Percentiles rank a stretch among this genome's conserved stretches.
Evolutionary conservation across 1,139 yeast genomes (phyloP).

Genomic region (Wickerhamomyces sp.): DNA sequence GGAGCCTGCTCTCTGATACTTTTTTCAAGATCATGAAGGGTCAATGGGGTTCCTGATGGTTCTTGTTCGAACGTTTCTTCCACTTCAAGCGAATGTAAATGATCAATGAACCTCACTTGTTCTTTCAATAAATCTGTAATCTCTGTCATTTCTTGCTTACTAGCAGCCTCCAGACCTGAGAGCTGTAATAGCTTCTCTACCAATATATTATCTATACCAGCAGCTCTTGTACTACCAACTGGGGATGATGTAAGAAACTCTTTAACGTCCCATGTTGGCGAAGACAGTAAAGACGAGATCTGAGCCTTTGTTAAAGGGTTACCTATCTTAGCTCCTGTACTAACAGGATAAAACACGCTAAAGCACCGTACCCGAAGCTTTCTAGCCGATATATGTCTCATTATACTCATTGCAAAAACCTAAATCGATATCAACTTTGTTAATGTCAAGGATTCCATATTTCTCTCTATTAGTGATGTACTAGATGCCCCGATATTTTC

Average conservation of each 20-base stretch:
- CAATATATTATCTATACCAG: constrained; percentile 8
- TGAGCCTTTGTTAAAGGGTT: not conserved
- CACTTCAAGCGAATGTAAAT: constrained; percentile 32
- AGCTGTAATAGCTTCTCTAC: constrained; percentile 31
- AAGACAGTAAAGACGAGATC: constrained; percentile 2
- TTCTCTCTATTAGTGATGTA: not conserved
- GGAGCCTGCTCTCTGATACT: constrained; percentile 21
- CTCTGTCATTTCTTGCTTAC: constrained; percentile 25
- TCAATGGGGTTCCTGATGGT: constrained; percentile 18
- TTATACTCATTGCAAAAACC: no score
- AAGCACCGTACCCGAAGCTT: not conserved
- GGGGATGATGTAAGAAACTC: constrained; percentile 11
- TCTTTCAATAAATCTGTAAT: constrained; percentile 33
- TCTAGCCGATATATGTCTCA: no score
- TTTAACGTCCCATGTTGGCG: constrained; percentile 24
- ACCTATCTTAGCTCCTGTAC: not conserved
- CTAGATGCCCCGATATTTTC: not conserved
- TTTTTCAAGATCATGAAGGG: constrained; percentile 26
- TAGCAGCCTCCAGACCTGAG: constrained; percentile 39
- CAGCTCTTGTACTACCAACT: constrained; percentile 6
- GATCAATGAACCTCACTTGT: constrained; percentile 44
- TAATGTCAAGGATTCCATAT: not conserved
- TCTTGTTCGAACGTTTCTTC: constrained; percentile 11
- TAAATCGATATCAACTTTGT: not conserved
- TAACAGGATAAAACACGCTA: not conserved